phyloP scores from a whole-genome alignment of 805 yeast species.

The Myxozyma vanderwaltii region DNA sequence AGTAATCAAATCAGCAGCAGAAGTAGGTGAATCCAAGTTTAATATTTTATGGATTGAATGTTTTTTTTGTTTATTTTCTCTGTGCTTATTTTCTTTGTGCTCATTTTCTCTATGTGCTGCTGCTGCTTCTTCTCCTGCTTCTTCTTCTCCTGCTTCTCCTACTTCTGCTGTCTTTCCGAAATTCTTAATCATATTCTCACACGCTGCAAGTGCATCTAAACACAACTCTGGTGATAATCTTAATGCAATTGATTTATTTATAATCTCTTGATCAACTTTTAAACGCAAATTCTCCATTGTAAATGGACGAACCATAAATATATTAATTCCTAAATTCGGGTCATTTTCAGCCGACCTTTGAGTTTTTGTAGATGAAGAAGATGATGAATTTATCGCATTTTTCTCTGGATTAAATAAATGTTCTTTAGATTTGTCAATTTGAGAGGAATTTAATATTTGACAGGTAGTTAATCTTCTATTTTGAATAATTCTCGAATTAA shows the following conservation, averaged over 20 bases:
- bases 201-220: constrained; percentile 18
- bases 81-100: too few relatives aligned
- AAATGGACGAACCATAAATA: constrained; percentile 10
- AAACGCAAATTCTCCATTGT: constrained; percentile 11
- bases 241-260: not conserved
- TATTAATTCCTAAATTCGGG: constrained; percentile 1
- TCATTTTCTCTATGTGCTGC: too few relatives aligned
- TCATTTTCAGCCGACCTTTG: constrained; percentile 10
- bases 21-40: constrained; percentile 1
- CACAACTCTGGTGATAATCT: constrained; percentile 8
- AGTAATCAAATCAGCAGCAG: constrained; percentile 13
- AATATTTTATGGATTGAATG: constrained; percentile 3
- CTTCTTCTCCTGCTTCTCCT: too few relatives aligned
- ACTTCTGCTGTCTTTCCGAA: not conserved
- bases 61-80: not conserved
- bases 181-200: constrained; percentile 12
- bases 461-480: too few relatives aligned
- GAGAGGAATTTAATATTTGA: too few relatives aligned
- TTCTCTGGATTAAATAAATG: too few relatives aligned
- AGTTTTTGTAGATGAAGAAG: too few relatives aligned
- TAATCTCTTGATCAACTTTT: constrained; percentile 8
- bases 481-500: too few relatives aligned
- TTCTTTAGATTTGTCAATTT: too few relatives aligned
- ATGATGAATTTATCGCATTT: too few relatives aligned
- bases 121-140: too few relatives aligned